Conservation (phyloP, 371 early-diverging fungal species). For the Mortierella sp. region DNA sequence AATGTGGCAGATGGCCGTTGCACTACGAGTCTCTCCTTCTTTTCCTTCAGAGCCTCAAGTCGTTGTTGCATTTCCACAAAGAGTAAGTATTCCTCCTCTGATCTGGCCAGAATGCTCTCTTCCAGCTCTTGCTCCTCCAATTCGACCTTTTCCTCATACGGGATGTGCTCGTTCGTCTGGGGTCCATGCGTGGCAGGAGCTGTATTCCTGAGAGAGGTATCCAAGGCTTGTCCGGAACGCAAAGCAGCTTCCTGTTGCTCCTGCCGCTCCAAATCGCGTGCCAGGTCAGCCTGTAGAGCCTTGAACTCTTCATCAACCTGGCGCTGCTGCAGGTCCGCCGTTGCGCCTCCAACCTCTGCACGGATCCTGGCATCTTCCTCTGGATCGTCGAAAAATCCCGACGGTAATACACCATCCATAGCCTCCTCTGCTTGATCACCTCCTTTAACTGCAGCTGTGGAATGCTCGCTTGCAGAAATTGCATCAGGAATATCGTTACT, state of each 20-base stretch:
- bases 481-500: background rate
- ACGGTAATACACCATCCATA: conserved; percentile 50
- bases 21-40: conserved; percentile 28
- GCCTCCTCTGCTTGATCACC: conserved; percentile 2
- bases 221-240: conserved; percentile 7
- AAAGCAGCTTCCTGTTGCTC: conserved; percentile 17
- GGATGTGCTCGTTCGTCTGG: conserved; percentile 14
- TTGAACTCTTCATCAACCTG: conserved; percentile 50
- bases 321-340: conserved; percentile 43
- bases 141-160: conserved; percentile 44
- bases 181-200: background rate
- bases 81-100: conserved; percentile 43
- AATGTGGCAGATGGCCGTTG: background rate
- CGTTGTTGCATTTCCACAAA: conserved; percentile 52
- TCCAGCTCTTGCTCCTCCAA: conserved; percentile 42
- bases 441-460: background rate
- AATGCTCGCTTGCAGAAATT: background rate
- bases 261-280: conserved; percentile 38
- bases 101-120: conserved; percentile 41
- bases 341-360: conserved; percentile 49
- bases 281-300: conserved; percentile 44
- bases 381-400: conserved; percentile 54
- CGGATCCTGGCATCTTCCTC: conserved; percentile 42
- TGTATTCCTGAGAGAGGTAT: too few relatives aligned
- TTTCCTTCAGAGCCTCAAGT: conserved; percentile 39